Conservation (phyloP, 176 grass and related monocot genomes). For the Alopecurus myosuroides region DNA sequence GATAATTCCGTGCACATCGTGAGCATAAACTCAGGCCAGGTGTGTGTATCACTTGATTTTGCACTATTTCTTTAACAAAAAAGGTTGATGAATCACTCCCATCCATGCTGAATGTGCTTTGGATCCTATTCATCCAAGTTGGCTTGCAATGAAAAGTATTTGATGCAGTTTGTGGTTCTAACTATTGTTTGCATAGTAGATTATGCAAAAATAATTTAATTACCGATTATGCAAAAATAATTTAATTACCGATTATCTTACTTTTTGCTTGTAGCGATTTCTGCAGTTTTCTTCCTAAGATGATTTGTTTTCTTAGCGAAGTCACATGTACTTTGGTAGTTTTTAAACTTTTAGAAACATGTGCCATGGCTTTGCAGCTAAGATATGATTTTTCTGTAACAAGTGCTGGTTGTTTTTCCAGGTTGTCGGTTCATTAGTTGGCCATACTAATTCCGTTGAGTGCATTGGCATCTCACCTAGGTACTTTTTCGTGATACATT, state of each 20-base stretch:
- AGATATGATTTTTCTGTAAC: neutral
- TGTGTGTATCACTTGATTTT: conserved; percentile 20
- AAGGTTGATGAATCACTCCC: neutral
- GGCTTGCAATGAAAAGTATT: neutral
- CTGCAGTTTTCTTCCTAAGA: neutral
- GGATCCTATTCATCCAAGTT: neutral
- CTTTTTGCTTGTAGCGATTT: neutral
- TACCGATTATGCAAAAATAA: neutral
- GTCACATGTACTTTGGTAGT: neutral
- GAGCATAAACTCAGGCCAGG: conserved; percentile 69
- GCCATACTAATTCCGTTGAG: conserved; percentile 66
- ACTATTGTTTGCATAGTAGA: neutral
- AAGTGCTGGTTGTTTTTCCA: conserved; percentile 16
- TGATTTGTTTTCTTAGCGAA: conserved; percentile 6
- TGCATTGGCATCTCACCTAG: conserved; percentile 60
- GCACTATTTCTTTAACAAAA: neutral
- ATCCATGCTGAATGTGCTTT: neutral
- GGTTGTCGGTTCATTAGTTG: conserved; percentile 54
- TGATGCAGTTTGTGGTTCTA: neutral
- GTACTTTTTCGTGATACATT: conserved; percentile 36
- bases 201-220: neutral
- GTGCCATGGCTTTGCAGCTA: neutral
- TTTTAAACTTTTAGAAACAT: neutral
- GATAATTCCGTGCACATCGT: conserved; percentile 82
- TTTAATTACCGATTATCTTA: neutral